Percentiles rank a stretch among this genome's conserved stretches.
These are phyloP conservation scores for Brassica rapa DNA, from an alignment of 345 rosid genomes.

Conservation along the genomic window DNA sequence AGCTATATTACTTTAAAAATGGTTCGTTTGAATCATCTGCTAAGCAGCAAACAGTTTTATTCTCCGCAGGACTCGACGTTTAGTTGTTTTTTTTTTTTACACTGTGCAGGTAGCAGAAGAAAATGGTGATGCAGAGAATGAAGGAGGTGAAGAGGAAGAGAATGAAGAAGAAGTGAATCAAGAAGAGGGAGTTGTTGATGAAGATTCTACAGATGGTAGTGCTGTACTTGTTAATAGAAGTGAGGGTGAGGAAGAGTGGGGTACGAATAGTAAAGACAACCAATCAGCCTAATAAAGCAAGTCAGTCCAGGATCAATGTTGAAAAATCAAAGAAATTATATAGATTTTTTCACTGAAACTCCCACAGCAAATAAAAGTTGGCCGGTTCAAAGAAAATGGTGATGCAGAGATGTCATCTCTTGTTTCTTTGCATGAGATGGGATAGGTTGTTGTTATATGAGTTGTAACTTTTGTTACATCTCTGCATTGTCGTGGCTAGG, in stretches of 20 bases:
- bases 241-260: slow-evolving; percentile 95
- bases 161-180: slow-evolving; percentile 74
- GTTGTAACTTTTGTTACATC: neutral
- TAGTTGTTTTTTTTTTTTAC: neutral
- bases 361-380: slow-evolving; percentile 52
- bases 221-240: slow-evolving; percentile 83
- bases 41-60: neutral
- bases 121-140: slow-evolving; percentile 52
- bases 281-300: slow-evolving; percentile 80
- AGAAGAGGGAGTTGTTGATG: slow-evolving; percentile 76
- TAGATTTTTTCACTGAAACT: slow-evolving; percentile 59
- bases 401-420: neutral
- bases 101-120: slow-evolving; percentile 56
- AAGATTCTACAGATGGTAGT: slow-evolving; percentile 85
- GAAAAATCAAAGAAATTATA: slow-evolving; percentile 39
- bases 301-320: slow-evolving; percentile 72
- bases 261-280: slow-evolving; percentile 89
- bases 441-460: neutral
- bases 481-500: neutral
- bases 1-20: neutral
- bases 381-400: slow-evolving; percentile 50
- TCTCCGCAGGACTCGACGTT: neutral
- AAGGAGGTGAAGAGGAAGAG: slow-evolving; percentile 49
- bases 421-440: neutral
- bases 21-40: neutral